phyloP scores from a whole-genome alignment of 768 basidiomycete genomes.

The Cyathus striatus region DNA sequence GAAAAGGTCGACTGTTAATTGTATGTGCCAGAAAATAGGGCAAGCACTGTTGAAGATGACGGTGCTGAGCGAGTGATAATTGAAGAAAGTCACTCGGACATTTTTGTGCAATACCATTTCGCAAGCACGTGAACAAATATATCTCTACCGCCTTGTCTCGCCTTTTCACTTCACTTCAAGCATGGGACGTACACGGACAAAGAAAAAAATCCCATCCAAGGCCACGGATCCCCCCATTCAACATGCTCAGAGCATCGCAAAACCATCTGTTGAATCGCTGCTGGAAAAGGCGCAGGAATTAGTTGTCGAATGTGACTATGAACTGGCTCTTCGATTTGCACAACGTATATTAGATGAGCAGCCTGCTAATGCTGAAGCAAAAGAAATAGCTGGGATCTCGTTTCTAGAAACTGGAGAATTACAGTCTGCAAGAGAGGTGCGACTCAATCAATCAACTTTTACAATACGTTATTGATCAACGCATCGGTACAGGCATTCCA shows the following conservation, averaged over 20 bases:
- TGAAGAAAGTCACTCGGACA: no score
- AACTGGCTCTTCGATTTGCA: slow-evolving; percentile 71
- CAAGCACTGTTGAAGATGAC: no score
- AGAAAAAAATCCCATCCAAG: slow-evolving; percentile 37
- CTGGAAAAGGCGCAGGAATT: slow-evolving; percentile 78
- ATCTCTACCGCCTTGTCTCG: no score
- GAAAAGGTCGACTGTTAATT: no score
- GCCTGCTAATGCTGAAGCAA: slow-evolving; percentile 59
- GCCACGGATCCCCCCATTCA: slow-evolving; percentile 18
- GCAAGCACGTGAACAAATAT: slow-evolving; percentile 19
- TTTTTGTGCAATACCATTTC: no score
- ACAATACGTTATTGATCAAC: slow-evolving; percentile 2
- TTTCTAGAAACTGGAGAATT: slow-evolving; percentile 78
- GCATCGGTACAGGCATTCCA: slow-evolving; percentile 49
- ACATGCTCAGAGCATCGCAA: slow-evolving; percentile 13
- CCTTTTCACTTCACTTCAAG: background rate
- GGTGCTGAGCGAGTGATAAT: no score
- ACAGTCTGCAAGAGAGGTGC: slow-evolving; percentile 64
- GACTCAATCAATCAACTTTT: no score
- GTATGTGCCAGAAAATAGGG: no score
- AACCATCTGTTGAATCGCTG: slow-evolving; percentile 48
- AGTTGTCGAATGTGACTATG: slow-evolving; percentile 80
- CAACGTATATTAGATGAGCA: slow-evolving; percentile 63
- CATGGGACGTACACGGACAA: slow-evolving; percentile 56
- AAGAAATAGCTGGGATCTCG: slow-evolving; percentile 76